These are phyloP conservation scores for Mycena leptocephala DNA, from an alignment of 768 basidiomycete genomes.

Conservation along the genomic window DNA sequence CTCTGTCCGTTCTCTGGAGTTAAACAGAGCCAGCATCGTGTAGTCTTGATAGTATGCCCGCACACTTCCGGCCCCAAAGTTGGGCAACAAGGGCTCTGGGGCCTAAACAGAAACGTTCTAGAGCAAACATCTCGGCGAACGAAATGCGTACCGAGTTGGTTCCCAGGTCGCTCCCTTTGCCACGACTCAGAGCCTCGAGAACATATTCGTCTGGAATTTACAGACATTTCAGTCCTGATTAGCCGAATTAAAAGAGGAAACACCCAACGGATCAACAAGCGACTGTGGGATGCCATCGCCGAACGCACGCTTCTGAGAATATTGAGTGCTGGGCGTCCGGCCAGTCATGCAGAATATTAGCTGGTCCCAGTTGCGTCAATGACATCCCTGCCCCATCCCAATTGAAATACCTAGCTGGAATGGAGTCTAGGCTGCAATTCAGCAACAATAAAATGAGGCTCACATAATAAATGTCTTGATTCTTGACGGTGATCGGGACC, in stretches of 20 bases:
- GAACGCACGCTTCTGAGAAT: background rate
- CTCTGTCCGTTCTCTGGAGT: background rate
- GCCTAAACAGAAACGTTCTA: background rate
- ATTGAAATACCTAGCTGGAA: background rate
- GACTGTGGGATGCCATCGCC: background rate
- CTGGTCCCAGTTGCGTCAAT: background rate
- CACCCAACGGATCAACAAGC: background rate
- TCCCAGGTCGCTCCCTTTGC: background rate
- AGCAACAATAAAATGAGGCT: background rate
- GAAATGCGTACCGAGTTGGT: background rate
- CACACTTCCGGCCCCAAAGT: background rate
- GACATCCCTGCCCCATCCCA: background rate
- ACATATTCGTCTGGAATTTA: background rate
- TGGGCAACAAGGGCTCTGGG: background rate
- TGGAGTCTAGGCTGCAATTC: background rate
- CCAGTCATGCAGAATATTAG: background rate
- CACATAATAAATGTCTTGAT: conserved; percentile 7
- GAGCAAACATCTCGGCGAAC: background rate
- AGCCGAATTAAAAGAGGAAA: background rate
- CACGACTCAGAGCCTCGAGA: background rate
- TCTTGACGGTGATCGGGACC: background rate
- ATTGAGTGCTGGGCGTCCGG: background rate
- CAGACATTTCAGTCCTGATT: background rate
- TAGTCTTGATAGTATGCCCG: background rate
- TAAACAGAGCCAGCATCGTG: background rate